Evolutionary conservation across 1,284 basidiomycete genomes (phyloP).

Genomic region (Leccinum cinnamomeum): DNA sequence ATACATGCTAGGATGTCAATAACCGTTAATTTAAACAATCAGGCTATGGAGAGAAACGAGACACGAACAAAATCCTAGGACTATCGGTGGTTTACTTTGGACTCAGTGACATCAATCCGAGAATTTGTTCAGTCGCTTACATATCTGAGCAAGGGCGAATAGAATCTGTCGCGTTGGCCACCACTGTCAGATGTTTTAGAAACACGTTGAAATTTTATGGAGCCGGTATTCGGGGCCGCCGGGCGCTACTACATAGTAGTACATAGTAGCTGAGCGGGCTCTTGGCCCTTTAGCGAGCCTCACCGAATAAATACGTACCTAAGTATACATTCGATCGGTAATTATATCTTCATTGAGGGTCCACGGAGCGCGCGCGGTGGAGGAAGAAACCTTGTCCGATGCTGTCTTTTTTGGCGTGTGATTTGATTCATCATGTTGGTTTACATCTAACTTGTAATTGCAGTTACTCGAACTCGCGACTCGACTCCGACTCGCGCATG

Average conservation of each 20-base stretch:
- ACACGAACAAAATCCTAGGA: conserved; percentile 21
- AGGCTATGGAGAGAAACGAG: not conserved
- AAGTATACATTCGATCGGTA: not conserved
- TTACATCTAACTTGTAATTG: not conserved
- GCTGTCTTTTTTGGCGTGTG: too few species aligned
- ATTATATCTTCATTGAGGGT: too few species aligned
- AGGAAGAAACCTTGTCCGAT: not conserved
- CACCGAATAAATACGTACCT: too few species aligned
- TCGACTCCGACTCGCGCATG: conserved; percentile 15
- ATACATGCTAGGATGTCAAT: conserved; percentile 7
- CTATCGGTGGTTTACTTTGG: conserved; percentile 2
- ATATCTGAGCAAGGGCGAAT: conserved; percentile 12
- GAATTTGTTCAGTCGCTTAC: conserved; percentile 7
- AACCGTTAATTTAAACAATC: not conserved
- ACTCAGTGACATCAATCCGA: not conserved
- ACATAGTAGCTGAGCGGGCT: not conserved
- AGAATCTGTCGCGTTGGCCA: conserved; percentile 6
- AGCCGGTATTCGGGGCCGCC: too few species aligned
- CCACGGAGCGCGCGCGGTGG: not conserved
- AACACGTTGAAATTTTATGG: too few species aligned
- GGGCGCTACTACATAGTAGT: too few species aligned
- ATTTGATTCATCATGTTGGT: not conserved
- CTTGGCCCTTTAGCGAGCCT: not conserved
- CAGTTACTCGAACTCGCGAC: not conserved
- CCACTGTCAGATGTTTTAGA: not conserved